Evolutionary conservation across 257 asterid genomes (phyloP).

Genomic region (Solanum virginianum): DNA sequence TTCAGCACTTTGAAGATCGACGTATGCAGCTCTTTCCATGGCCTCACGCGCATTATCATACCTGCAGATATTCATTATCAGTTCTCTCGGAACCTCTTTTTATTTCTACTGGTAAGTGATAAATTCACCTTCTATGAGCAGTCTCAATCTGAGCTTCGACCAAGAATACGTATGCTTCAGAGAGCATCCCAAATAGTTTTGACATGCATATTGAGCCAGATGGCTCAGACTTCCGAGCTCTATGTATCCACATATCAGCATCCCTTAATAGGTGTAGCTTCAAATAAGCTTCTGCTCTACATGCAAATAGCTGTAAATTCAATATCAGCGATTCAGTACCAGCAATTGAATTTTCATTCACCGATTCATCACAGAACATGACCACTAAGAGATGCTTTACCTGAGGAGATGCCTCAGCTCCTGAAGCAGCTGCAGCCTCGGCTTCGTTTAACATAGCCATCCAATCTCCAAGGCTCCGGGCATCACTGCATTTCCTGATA

Average conservation of each 20-base stretch:
- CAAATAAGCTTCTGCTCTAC: conserved; percentile 62
- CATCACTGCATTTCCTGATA: conserved; percentile 39
- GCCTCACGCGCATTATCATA: conserved; percentile 43
- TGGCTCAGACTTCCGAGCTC: conserved; percentile 13
- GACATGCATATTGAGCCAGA: conserved; percentile 10
- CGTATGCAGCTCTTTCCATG: conserved; percentile 41
- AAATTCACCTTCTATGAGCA: conserved; percentile 53
- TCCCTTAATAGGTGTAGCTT: conserved; percentile 52
- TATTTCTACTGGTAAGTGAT: neutral
- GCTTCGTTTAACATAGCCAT: conserved; percentile 42
- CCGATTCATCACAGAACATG: neutral
- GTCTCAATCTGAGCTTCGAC: conserved; percentile 47
- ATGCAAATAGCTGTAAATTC: conserved; percentile 51
- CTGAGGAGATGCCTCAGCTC: conserved; percentile 74
- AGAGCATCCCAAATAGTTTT: conserved; percentile 46
- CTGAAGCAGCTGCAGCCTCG: conserved; percentile 56
- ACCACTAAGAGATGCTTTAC: conserved; percentile 13
- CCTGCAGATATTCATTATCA: conserved; percentile 26
- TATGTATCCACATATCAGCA: conserved; percentile 27
- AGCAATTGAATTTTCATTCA: neutral
- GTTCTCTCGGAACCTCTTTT: neutral
- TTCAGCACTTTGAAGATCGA: conserved; percentile 40
- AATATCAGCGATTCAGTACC: conserved; percentile 4
- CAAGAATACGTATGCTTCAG: conserved; percentile 41
- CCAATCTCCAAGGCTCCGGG: conserved; percentile 61